Evolutionary conservation across 192 early-diverging fungal genomes (phyloP).

Genomic region (Gryganskiella cystojenkinii): DNA sequence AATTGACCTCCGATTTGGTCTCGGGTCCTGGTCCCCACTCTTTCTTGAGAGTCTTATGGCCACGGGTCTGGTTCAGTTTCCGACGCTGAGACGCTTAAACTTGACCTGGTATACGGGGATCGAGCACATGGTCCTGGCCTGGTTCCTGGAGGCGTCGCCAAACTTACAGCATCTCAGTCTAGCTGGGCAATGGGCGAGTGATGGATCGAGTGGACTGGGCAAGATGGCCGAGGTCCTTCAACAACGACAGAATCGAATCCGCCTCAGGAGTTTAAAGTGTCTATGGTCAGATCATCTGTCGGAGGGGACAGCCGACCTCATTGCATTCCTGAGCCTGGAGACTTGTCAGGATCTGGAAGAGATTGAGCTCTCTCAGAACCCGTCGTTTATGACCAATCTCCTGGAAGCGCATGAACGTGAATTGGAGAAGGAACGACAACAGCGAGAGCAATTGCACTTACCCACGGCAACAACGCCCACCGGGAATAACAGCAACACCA

Average conservation of each 20-base stretch:
- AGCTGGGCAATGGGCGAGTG: background rate
- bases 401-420: background rate
- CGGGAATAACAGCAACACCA: background rate
- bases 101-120: background rate
- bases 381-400: background rate
- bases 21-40: background rate
- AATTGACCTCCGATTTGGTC: background rate
- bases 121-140: background rate
- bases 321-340: background rate
- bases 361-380: background rate
- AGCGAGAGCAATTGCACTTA: too few relatives aligned
- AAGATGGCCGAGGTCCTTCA: background rate
- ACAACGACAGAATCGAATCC: background rate
- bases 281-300: too few relatives aligned
- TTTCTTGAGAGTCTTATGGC: background rate
- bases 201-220: background rate
- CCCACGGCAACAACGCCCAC: too few relatives aligned
- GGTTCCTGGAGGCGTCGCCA: background rate
- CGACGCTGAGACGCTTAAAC: background rate
- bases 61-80: background rate
- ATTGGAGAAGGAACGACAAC: too few relatives aligned
- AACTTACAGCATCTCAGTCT: background rate
- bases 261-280: too few relatives aligned
- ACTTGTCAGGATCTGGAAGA: conserved; percentile 1
- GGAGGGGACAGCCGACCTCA: background rate